A percentile compares a stretch with the other conserved stretches of the same genome.
These are phyloP conservation scores for Calvatia gigantea DNA, from an alignment of 768 basidiomycete genomes.

Conservation along the genomic window DNA sequence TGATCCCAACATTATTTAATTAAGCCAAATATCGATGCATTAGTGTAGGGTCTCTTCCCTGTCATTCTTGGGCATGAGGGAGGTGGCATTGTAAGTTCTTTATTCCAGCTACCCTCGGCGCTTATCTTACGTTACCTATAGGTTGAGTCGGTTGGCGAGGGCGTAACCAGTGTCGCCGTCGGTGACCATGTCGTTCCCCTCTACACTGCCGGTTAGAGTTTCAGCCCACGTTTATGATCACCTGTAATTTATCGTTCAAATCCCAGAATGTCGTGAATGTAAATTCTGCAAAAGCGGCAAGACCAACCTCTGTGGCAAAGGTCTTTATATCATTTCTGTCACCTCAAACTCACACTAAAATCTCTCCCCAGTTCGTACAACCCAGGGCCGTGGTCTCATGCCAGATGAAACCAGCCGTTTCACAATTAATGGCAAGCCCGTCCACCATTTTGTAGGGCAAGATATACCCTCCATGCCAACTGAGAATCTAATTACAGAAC, in stretches of 20 bases:
- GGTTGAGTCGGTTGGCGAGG: constrained; percentile 98
- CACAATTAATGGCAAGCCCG: constrained; percentile 79
- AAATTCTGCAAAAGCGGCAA: constrained; percentile 99
- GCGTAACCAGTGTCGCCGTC: constrained; percentile 70
- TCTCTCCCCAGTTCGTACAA: constrained; percentile 67
- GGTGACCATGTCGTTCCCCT: constrained; percentile 98
- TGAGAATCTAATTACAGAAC: not conserved
- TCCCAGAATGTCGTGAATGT: constrained; percentile 86
- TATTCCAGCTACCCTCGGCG: not conserved
- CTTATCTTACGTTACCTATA: constrained; percentile 26
- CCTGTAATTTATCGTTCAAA: not conserved
- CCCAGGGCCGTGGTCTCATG: constrained; percentile 94
- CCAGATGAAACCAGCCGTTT: constrained; percentile 88
- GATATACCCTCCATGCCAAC: not conserved
- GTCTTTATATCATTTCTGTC: constrained; percentile 30
- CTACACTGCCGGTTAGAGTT: constrained; percentile 79
- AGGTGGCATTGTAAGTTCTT: constrained; percentile 70
- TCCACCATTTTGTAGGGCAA: constrained; percentile 84
- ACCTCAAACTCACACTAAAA: not conserved
- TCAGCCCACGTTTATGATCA: not conserved
- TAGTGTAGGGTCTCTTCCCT: constrained; percentile 75
- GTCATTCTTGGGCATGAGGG: constrained; percentile 96
- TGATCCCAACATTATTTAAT: not conserved
- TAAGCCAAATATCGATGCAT: constrained; percentile 6
- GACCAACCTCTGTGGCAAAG: constrained; percentile 97